Evolutionary conservation across 1,139 yeast genomes (phyloP).

Genomic region (Saccharomyces uvarum): DNA sequence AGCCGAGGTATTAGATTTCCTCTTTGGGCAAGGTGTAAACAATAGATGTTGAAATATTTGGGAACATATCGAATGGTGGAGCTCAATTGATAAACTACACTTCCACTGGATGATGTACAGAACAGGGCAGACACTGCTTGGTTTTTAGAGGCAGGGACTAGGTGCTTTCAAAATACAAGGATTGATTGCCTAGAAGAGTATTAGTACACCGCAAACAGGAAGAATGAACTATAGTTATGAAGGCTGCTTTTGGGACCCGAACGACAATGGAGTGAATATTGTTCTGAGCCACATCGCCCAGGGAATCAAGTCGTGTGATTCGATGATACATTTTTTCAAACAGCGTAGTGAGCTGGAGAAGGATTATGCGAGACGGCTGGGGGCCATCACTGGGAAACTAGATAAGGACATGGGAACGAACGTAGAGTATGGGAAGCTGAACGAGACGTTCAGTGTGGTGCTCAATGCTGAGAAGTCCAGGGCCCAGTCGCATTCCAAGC

Average conservation of each 20-base stretch:
- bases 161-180: not conserved
- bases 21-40: not conserved
- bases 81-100: not conserved
- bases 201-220: not conserved
- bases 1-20: not conserved
- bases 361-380: slow-evolving; percentile 29
- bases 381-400: slow-evolving; percentile 26
- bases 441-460: slow-evolving; percentile 13
- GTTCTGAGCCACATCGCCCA: slow-evolving; percentile 24
- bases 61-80: not conserved
- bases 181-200: not conserved
- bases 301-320: slow-evolving; percentile 25
- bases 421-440: slow-evolving; percentile 20
- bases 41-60: not conserved
- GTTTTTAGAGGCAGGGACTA: not conserved
- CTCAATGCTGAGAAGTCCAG: slow-evolving; percentile 19
- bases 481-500: slow-evolving; percentile 29
- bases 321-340: slow-evolving; percentile 24
- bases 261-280: slow-evolving; percentile 28
- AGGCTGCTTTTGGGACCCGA: slow-evolving; percentile 32
- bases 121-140: not conserved
- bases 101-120: not conserved
- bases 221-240: slow-evolving; percentile 23
- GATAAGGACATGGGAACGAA: slow-evolving; percentile 14
- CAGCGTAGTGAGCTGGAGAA: slow-evolving; percentile 28